Evolutionary conservation across 2,329 filamentous ascomycete genomes (phyloP).

Genomic region (Verticillium alfalfae): DNA sequence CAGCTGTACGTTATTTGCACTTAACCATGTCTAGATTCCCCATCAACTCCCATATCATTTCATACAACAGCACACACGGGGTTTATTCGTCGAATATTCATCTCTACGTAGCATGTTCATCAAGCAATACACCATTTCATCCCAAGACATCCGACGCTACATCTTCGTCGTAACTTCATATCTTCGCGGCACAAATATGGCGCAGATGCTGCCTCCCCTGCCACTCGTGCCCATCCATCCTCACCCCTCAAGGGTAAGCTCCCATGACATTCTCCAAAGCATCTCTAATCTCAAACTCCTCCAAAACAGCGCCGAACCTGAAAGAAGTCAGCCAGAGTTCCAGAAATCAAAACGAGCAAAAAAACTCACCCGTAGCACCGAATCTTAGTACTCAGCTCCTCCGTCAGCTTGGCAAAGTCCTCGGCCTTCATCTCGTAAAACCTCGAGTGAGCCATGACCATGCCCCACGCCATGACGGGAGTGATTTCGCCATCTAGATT

Average conservation of each 20-base stretch:
- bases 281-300: conserved; percentile 68
- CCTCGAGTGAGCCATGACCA: conserved; percentile 67
- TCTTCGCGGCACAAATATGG: background rate
- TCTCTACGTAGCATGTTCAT: too few species aligned
- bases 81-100: too few species aligned
- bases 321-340: background rate
- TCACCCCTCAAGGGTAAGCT: background rate
- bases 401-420: conserved; percentile 68
- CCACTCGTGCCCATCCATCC: background rate
- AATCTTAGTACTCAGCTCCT: conserved; percentile 72
- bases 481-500: conserved; percentile 88
- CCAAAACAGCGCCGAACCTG: conserved; percentile 60
- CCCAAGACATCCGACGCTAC: background rate
- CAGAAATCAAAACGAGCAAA: background rate
- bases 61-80: too few species aligned
- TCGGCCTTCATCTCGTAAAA: conserved; percentile 58
- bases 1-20: background rate
- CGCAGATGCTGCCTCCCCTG: background rate
- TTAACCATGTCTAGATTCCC: too few species aligned
- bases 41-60: too few species aligned
- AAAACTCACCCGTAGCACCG: conserved; percentile 88
- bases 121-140: too few species aligned
- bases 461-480: conserved; percentile 90
- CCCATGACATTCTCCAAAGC: conserved; percentile 68
- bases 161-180: background rate